phyloP scores from a whole-genome alignment of 2,329 filamentous ascomycete species.

The Calonectria honghensis region DNA sequence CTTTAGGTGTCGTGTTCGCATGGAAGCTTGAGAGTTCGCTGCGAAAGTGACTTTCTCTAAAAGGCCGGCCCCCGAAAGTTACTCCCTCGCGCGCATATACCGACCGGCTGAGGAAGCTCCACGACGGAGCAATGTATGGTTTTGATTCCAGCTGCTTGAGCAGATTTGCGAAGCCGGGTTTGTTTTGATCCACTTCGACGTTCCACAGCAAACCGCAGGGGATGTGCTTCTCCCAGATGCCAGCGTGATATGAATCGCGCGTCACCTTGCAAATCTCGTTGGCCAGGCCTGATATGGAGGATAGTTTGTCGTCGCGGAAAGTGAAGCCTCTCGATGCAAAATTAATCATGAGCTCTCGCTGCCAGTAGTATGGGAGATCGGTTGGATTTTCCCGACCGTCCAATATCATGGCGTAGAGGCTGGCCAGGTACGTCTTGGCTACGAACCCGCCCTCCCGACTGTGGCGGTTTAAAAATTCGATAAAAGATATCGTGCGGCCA shows the following conservation, averaged over 20 bases:
- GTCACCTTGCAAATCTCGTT: background rate
- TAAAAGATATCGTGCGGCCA: background rate
- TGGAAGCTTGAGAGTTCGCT: background rate
- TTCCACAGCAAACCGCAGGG: slow-evolving; percentile 13
- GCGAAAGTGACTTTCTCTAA: background rate
- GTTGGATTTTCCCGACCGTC: background rate
- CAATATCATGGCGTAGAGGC: background rate
- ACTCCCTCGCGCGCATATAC: slow-evolving; percentile 4
- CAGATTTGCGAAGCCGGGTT: background rate
- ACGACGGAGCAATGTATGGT: background rate
- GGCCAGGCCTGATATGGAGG: slow-evolving; percentile 1
- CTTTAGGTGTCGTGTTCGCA: background rate
- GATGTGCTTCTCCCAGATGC: slow-evolving; percentile 1
- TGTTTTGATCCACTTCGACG: background rate
- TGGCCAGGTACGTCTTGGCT: background rate
- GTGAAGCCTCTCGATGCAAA: background rate
- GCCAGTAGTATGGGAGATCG: background rate
- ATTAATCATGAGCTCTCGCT: slow-evolving; percentile 15
- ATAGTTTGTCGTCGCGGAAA: background rate
- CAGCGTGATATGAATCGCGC: background rate
- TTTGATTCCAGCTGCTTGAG: background rate
- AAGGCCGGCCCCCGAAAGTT: background rate
- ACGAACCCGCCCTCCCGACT: background rate
- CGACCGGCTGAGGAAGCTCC: slow-evolving; percentile 13
- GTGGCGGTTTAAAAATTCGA: slow-evolving; percentile 1